Percentiles rank a stretch among this genome's conserved stretches.
Conservation (phyloP, 2,329 filamentous ascomycete species). For the Neoascochyta sp. region DNA sequence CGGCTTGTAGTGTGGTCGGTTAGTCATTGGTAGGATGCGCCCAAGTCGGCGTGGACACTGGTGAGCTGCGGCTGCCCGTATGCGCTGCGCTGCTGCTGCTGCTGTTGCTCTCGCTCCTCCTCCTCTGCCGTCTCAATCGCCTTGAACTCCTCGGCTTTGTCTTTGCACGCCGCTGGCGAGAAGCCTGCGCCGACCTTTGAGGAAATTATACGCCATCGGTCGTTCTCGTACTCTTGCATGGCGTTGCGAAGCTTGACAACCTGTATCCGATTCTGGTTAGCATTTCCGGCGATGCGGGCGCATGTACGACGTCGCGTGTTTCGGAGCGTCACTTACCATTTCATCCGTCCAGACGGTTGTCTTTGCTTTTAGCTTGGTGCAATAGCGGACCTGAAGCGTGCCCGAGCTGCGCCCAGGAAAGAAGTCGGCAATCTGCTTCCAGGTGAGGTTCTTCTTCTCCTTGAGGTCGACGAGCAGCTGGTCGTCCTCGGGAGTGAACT, state of each 20-base stretch:
- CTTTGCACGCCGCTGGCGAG: constrained; percentile 80
- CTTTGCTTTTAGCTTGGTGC: constrained; percentile 91
- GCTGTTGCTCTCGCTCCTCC: constrained; percentile 19
- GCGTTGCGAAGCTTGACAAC: constrained; percentile 73
- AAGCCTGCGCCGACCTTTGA: constrained; percentile 89
- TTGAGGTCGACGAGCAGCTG: constrained; percentile 83
- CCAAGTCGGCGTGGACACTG: constrained; percentile 30
- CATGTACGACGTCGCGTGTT: constrained; percentile 36
- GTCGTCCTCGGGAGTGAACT: constrained; percentile 91
- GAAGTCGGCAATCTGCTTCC: constrained; percentile 97
- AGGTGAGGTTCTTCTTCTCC: constrained; percentile 90
- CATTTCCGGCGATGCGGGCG: constrained; percentile 27
- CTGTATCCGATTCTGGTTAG: constrained; percentile 48
- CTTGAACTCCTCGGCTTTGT: constrained; percentile 65
- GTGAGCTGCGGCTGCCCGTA: constrained; percentile 33
- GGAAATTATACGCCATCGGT: constrained; percentile 89
- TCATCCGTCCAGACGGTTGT: constrained; percentile 91
- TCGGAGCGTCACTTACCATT: constrained; percentile 61
- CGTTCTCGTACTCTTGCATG: constrained; percentile 80
- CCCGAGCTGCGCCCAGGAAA: constrained; percentile 88
- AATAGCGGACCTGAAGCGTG: constrained; percentile 89
- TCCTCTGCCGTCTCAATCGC: constrained; percentile 27
- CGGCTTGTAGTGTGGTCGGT: no score
- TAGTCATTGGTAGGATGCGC: constrained; percentile 35
- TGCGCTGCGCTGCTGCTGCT: constrained; percentile 26